These are phyloP conservation scores for Otatea glauca DNA, from an alignment of 176 grass and related monocot species.

Conservation along the genomic window DNA sequence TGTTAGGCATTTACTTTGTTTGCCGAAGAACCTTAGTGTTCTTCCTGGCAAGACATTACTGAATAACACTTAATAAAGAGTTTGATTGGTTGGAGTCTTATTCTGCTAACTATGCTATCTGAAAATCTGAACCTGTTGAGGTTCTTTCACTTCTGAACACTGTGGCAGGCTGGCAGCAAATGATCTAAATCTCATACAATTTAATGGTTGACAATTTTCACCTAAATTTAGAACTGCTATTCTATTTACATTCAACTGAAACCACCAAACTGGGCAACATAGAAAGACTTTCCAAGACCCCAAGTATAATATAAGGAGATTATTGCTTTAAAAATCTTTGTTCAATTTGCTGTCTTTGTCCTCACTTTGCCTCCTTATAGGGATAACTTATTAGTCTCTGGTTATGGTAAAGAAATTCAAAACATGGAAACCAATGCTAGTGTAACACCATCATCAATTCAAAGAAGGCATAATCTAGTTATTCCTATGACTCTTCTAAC, in stretches of 20 bases:
- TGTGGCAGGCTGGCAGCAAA: too few relatives aligned
- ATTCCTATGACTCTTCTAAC: slow-evolving; percentile 6
- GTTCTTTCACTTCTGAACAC: not conserved
- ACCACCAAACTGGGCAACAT: not conserved
- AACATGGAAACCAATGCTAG: not conserved
- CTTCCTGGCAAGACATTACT: too few relatives aligned
- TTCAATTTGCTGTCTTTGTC: not conserved
- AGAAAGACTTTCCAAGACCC: too few relatives aligned
- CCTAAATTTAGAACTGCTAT: not conserved
- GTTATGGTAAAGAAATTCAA: not conserved
- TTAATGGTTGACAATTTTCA: not conserved
- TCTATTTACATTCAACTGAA: not conserved
- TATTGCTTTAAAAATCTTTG: not conserved
- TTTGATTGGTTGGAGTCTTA: not conserved
- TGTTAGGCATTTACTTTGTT: not conserved
- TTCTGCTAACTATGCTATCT: not conserved
- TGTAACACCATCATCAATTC: slow-evolving; percentile 8
- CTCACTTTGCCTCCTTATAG: not conserved
- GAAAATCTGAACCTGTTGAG: not conserved
- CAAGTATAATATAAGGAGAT: not conserved
- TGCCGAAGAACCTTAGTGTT: too few relatives aligned
- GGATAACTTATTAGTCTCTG: not conserved
- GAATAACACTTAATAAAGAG: too few relatives aligned
- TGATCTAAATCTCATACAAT: not conserved
- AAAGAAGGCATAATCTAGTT: not conserved